Evolutionary conservation across 2,329 filamentous ascomycete genomes (phyloP).

Genomic region (Claviceps sp.): DNA sequence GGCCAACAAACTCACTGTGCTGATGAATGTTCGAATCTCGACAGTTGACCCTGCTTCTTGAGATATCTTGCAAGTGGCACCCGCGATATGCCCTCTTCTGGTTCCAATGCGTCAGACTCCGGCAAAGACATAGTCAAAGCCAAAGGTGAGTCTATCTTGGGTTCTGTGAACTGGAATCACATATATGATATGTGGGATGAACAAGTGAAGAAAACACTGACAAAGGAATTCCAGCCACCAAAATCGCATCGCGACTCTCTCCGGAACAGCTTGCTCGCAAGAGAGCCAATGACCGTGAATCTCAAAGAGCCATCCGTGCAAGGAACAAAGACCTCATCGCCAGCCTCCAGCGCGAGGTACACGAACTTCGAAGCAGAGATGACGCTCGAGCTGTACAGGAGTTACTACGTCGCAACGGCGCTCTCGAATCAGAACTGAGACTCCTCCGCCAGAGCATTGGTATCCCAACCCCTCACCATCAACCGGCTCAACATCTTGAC

Average conservation of each 20-base stretch:
- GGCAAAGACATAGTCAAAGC: not conserved
- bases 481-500: not conserved
- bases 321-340: constrained; percentile 2
- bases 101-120: not conserved
- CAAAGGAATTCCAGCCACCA: not conserved
- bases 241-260: not conserved
- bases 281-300: constrained; percentile 4
- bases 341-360: constrained; percentile 1
- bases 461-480: not conserved
- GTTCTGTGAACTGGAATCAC: no score
- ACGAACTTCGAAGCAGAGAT: constrained; percentile 1
- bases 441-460: not conserved
- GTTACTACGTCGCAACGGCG: not conserved
- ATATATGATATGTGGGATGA: not conserved
- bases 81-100: not conserved
- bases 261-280: constrained; percentile 2
- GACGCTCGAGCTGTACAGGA: not conserved
- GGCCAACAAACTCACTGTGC: not conserved
- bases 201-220: not conserved
- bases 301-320: constrained; percentile 1
- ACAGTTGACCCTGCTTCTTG: not conserved
- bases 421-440: constrained; percentile 1
- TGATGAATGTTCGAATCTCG: not conserved
- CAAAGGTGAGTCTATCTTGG: not conserved
- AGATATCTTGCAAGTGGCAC: not conserved